Percentiles rank a stretch among this genome's conserved stretches.
Evolutionary conservation across 345 rosid genomes (phyloP).

Genomic region (Draba incana): DNA sequence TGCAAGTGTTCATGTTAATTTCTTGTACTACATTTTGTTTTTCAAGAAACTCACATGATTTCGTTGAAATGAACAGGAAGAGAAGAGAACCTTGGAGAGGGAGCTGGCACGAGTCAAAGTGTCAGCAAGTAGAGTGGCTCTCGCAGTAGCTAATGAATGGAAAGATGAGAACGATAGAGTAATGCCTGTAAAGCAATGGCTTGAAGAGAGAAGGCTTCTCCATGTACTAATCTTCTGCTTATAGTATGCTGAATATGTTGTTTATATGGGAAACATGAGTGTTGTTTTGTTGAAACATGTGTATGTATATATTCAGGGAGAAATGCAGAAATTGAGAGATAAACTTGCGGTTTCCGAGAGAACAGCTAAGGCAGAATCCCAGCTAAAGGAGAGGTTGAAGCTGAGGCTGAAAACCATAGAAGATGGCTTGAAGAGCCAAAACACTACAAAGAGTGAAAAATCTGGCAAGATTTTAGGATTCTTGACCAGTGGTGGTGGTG

Average conservation of each 20-base stretch:
- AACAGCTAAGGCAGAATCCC: conserved; percentile 91
- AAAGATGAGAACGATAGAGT: conserved; percentile 91
- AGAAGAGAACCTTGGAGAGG: conserved; percentile 90
- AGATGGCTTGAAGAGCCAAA: conserved; percentile 62
- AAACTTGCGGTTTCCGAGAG: conserved; percentile 76
- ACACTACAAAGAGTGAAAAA: conserved; percentile 53
- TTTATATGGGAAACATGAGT: not conserved
- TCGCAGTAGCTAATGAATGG: conserved; percentile 93
- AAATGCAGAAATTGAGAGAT: conserved; percentile 83
- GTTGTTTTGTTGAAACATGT: not conserved
- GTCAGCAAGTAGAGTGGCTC: conserved; percentile 77
- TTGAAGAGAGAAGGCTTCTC: conserved; percentile 80
- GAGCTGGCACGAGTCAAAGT: conserved; percentile 89
- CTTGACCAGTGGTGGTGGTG: conserved; percentile 60
- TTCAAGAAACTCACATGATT: conserved; percentile 1
- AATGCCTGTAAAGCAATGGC: conserved; percentile 92
- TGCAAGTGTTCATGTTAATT: conserved; percentile 44
- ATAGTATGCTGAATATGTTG: no score
- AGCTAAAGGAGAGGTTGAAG: conserved; percentile 85
- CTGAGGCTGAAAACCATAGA: conserved; percentile 78
- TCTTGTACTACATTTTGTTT: not conserved
- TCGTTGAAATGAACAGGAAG: conserved; percentile 54
- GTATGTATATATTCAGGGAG: conserved; percentile 59
- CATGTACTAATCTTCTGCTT: conserved; percentile 54
- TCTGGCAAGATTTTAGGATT: conserved; percentile 69